Conservation (phyloP, 148 eudicot species). For the Vaccinium macrocarpon region DNA sequence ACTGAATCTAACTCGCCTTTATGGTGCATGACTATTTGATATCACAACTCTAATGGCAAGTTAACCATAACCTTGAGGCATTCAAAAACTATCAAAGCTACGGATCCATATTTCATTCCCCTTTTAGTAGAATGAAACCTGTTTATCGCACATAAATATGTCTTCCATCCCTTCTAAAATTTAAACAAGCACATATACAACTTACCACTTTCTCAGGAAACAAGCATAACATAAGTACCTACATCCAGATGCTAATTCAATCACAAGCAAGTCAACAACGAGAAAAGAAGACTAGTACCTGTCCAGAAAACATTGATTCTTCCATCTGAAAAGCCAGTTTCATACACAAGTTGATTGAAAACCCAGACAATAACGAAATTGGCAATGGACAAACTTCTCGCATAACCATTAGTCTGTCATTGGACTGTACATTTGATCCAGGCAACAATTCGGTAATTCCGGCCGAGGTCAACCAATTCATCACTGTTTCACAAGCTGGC, state of each 20-base stretch:
- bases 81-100: not conserved
- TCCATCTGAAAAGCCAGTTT: constrained; percentile 88
- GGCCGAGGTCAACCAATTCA: constrained; percentile 81
- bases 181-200: not conserved
- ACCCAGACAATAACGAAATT: constrained; percentile 75
- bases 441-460: constrained; percentile 72
- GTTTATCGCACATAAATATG: not conserved
- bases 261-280: constrained; percentile 9
- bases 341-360: constrained; percentile 72
- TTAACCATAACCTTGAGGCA: not conserved
- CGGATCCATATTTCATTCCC: not conserved
- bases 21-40: not conserved
- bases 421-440: constrained; percentile 63
- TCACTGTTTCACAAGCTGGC: constrained; percentile 90
- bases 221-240: not conserved
- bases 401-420: constrained; percentile 77
- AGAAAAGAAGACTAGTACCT: constrained; percentile 42
- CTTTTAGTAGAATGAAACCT: not conserved
- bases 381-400: constrained; percentile 91
- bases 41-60: not conserved
- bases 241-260: not conserved
- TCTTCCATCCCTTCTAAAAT: not conserved
- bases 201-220: not conserved
- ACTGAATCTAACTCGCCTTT: not conserved
- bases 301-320: constrained; percentile 86